phyloP scores from a whole-genome alignment of 495 filamentous ascomycete genomes.

The Aspergillus saccharolyticus region DNA sequence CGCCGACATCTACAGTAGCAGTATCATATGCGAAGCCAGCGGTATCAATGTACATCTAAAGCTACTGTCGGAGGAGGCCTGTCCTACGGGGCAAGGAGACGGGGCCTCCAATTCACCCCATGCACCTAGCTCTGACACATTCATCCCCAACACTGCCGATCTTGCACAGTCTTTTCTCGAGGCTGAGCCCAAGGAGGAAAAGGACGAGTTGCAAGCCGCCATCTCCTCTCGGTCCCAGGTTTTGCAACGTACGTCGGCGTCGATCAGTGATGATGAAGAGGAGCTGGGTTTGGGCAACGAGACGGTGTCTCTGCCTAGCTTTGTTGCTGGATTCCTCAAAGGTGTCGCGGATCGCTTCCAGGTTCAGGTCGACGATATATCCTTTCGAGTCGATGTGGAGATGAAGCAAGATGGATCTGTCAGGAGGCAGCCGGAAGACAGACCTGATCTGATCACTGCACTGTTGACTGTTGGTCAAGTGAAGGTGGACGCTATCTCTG shows the following conservation, averaged over 20 bases:
- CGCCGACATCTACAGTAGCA: conserved; percentile 72
- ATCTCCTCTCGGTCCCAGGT: conserved; percentile 59
- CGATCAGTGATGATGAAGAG: conserved; percentile 54
- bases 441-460: conserved; percentile 52
- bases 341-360: conserved; percentile 77
- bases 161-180: conserved; percentile 85
- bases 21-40: conserved; percentile 70
- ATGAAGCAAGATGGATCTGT: conserved; percentile 40
- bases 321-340: conserved; percentile 77
- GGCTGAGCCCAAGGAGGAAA: conserved; percentile 70
- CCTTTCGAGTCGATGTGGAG: conserved; percentile 57
- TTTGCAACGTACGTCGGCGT: conserved; percentile 41
- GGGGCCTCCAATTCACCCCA: conserved; percentile 6
- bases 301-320: conserved; percentile 66
- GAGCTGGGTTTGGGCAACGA: conserved; percentile 67
- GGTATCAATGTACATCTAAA: conserved; percentile 65
- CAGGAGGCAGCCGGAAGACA: conserved; percentile 37
- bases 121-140: conserved; percentile 32
- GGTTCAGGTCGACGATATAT: conserved; percentile 62
- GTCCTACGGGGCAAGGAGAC: conserved; percentile 11
- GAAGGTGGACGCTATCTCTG: conserved; percentile 60
- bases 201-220: conserved; percentile 69
- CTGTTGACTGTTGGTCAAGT: conserved; percentile 62
- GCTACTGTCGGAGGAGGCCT: conserved; percentile 31
- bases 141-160: conserved; percentile 70